Evolutionary conservation across 2,329 filamentous ascomycete genomes (phyloP), one percentile per base, ranked within the genome.

Genomic region (Fusarium proliferatum): DNA sequence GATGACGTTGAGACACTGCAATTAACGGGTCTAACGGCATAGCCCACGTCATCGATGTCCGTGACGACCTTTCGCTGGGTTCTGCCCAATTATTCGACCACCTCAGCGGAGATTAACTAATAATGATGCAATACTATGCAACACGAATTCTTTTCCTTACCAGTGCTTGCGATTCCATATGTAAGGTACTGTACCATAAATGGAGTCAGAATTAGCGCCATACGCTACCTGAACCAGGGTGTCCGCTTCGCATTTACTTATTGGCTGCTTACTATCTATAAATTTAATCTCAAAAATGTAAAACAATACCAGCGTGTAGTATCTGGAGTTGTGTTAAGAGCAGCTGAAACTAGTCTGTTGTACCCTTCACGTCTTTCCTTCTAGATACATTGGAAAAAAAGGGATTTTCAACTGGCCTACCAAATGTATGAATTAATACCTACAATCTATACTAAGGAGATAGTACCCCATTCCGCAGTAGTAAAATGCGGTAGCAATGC

Each of bases 41-140:
- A 9, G 10, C 28, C 10, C 21, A 33, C 46, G 46, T 51, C 28
- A 51, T 51, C 21, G 10, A 51, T 33, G 11, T 17, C 33, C 3
- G 6, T 2, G 21, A 17, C 28, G 5, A 6, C 21, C 8, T 23
- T 6, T 17, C 21, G 2, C 10, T 13, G 21, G 46, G 21, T 13
- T 6, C 10, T 9, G 11, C 3, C 10, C 3, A 33, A 33, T 23
- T 12, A n/a, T 6, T 33, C 3, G 0, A n/a, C 10, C 1, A 4
- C 21, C 1, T 49, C 5, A 15, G 8, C 1, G 12, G 16, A 17
- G 3, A 17, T n/a, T 1, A 9, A 49, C 2, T 6, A 12, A 33
- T 49, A 6, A n/a, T 10, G 19, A 46, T 46, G 26, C 5, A 19
- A 46, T 46, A 9, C 16, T 45, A 19, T 19, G 26, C 6, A 19